phyloP scores from a whole-genome alignment of 768 basidiomycete species.

The Boletus rex-veris region DNA sequence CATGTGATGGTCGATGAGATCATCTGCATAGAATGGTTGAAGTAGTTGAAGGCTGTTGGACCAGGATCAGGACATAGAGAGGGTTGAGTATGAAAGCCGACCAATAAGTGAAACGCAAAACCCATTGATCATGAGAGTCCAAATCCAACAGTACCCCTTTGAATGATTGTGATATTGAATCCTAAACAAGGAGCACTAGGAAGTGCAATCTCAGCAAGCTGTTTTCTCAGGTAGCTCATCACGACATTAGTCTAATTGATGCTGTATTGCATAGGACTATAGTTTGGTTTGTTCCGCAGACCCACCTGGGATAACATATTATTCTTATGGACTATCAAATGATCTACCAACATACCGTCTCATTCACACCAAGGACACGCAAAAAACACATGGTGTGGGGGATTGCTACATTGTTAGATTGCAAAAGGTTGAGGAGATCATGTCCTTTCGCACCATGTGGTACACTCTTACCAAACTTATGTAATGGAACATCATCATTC shows the following conservation, averaged over 20 bases:
- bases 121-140: conserved; percentile 71
- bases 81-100: conserved; percentile 26
- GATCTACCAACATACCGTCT: conserved; percentile 51
- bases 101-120: conserved; percentile 78
- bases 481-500: conserved; percentile 72
- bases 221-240: conserved; percentile 79
- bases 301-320: conserved; percentile 48
- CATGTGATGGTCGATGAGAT: conserved; percentile 72
- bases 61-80: background rate
- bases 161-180: conserved; percentile 78
- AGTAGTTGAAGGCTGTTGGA: conserved; percentile 59
- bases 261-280: conserved; percentile 80
- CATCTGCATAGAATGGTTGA: conserved; percentile 75
- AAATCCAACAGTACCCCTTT: conserved; percentile 74
- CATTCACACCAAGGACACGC: conserved; percentile 82
- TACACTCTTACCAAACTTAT: conserved; percentile 80
- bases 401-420: conserved; percentile 72
- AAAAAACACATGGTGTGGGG: conserved; percentile 85
- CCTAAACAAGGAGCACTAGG: conserved; percentile 76
- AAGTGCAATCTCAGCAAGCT: conserved; percentile 71
- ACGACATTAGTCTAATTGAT: conserved; percentile 82
- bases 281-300: conserved; percentile 71
- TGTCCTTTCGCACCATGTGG: conserved; percentile 85
- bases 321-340: background rate
- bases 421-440: conserved; percentile 76